Base-by-base conservation (phyloP, 2,329 filamentous ascomycete genomes). In the Stemphylium beticola region DNA sequence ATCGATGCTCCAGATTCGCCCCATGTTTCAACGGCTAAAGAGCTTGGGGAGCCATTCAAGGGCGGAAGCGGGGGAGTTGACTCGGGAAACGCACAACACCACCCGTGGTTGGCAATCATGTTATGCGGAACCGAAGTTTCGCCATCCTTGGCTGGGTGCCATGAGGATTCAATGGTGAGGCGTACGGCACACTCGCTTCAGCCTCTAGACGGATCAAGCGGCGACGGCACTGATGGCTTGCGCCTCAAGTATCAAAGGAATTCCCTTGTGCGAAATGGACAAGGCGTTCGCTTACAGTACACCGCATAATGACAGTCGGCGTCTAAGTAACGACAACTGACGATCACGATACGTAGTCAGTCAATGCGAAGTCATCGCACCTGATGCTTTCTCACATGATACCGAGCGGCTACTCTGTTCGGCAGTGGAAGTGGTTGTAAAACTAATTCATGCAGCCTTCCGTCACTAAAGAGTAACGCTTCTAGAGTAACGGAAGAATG, bases 81-180 rank as follows among this genome's bases (percentile, higher is more conserved):
- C 53, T 58, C 48, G 26, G 38, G 43, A 42, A 32, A 50, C 61
- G 62, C 62, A 63, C 58, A 57, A 56, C 60, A 65, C 63, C 53
- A 55, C 58, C 58, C 55, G 57, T 43, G 57, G 60, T 57, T 53
- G 60, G 51, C 53, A 54, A 49, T 50, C 49, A 42, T 47, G 38
- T 26, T 36, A 36, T 36, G 22, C 37, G n/a, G 31, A 47, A 54
- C 43, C 36, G 44, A 44, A 37, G 36, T 41, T 29, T 50, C 36
- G 41, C 44, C 29, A 49, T 41, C 22, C 45, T 50, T 26, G 39
- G 34, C 31, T 44, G 45, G 41, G 24, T 32, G 36, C 38, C 38
- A 51, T 51, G 39, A 46, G 29, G 33, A 47, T 34, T 49, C 48
- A 56, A 50, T 37, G 49, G 24, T 58, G 47, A 48, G 52, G 52